Base-by-base conservation (phyloP, 805 yeast species). In the Zygoascus flipseniorum region DNA sequence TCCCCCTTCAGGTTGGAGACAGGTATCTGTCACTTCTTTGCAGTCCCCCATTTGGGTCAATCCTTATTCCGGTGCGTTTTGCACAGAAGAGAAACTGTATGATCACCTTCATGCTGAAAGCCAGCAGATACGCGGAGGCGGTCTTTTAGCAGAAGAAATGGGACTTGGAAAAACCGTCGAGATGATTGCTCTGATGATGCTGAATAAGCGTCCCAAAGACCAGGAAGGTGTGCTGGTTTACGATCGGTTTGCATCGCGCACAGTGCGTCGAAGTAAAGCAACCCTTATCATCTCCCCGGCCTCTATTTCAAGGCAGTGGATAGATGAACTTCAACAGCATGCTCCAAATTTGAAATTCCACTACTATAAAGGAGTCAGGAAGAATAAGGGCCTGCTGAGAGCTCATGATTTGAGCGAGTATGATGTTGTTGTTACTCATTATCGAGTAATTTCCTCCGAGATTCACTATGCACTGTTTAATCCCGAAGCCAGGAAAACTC, bases 91-190 rank as follows among this genome's bases (percentile, higher is more conserved):
- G 35, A 31, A 44, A 6, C 52, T 54, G 31, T 23, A 45, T 10
- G 19, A 47, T 1, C 47, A 47, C 23, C 43, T 56, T 35, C 52
- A 32, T 14, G 23, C 23, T 8, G 48, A 47, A 39, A 8, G 19
- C n/a, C 3, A 14, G 11, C 44, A 43, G 50, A 50, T 18, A 31
- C 9, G 43, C 39, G 43, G 41, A 16, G 51, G 76, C 50, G 97
- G 95, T 0, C 70, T 93, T 8, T 67, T 93, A 35, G 85, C 93
- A 1, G 99, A 92, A 62, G 99, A 93, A 67, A 93, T 93, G 99
- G 99, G 99, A 0, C 75, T 93, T 8, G 99, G 99, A 0, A 93
- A 93, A 64, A 92, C 99, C 0, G 82, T 93, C 3, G 99, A 93
- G 65, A 73, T 89, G 13, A 73, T 87, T 1, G 74, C 95, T 0